These are phyloP conservation scores for Phyllosticta citriasiana DNA, from an alignment of 2,329 filamentous ascomycete genomes.

Conservation along the genomic window DNA sequence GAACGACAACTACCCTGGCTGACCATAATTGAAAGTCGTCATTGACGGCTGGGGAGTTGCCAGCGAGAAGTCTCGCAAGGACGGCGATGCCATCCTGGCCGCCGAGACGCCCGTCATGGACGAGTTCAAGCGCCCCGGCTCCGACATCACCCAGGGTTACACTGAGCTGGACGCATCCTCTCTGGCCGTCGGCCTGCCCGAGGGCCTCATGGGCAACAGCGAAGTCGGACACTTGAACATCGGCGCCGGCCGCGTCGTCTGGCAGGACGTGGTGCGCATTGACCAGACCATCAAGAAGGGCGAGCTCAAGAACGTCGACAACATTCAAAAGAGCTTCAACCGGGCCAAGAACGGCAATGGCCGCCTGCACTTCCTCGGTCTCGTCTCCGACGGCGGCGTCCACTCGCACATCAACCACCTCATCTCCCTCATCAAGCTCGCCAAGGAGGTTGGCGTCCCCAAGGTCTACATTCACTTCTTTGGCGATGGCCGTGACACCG, in stretches of 20 bases:
- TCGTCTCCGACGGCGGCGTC: slow-evolving; percentile 92
- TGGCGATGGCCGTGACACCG: slow-evolving; percentile 92
- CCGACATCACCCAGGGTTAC: slow-evolving; percentile 71
- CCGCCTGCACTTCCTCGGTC: slow-evolving; percentile 80
- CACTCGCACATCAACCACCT: slow-evolving; percentile 95
- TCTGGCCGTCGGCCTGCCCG: slow-evolving; percentile 85
- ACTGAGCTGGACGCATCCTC: slow-evolving; percentile 93
- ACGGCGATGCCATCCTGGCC: slow-evolving; percentile 91
- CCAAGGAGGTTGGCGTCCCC: slow-evolving; percentile 78
- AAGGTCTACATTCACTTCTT: slow-evolving; percentile 99
- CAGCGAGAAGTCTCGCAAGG: slow-evolving; percentile 64
- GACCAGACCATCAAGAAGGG: slow-evolving; percentile 83
- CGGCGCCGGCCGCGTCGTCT: slow-evolving; percentile 91
- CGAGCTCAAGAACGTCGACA: slow-evolving; percentile 64
- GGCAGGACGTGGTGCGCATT: slow-evolving; percentile 92
- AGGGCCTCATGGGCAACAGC: slow-evolving; percentile 97
- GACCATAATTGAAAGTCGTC: slow-evolving; percentile 50
- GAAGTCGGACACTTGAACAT: slow-evolving; percentile 99
- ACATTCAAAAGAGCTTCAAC: slow-evolving; percentile 68
- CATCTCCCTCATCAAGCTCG: slow-evolving; percentile 75
- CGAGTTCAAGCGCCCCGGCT: slow-evolving; percentile 56
- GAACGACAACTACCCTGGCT: slow-evolving; percentile 28
- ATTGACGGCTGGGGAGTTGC: slow-evolving; percentile 98
- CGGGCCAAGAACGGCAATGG: slow-evolving; percentile 80
- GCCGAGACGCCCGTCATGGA: slow-evolving; percentile 95